A percentile compares a stretch with the other conserved stretches of the same genome.
Evolutionary conservation across 768 basidiomycete species (phyloP).

Genomic region (Flagelloscypha sp.): DNA sequence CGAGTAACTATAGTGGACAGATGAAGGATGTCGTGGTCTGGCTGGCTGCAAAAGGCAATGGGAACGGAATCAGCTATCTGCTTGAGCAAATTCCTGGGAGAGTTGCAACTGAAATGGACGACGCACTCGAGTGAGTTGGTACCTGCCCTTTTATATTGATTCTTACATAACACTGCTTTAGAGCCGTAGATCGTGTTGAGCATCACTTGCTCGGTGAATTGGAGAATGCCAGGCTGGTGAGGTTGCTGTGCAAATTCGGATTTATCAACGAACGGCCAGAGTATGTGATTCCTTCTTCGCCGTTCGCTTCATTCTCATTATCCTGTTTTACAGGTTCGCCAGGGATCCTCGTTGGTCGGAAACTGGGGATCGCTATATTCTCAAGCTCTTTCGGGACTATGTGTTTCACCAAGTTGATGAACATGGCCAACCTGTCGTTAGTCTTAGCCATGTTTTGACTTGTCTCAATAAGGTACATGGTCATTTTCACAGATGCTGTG

Average conservation of each 20-base stretch:
- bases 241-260: slow-evolving; percentile 87
- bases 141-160: not conserved
- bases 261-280: slow-evolving; percentile 99
- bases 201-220: slow-evolving; percentile 79
- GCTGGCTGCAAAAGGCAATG: not conserved
- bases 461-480: slow-evolving; percentile 83
- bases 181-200: slow-evolving; percentile 77
- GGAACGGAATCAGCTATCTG: slow-evolving; percentile 68
- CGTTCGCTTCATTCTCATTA: not conserved
- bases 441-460: slow-evolving; percentile 82
- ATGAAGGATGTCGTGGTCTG: slow-evolving; percentile 60
- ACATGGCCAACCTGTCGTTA: slow-evolving; percentile 79
- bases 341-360: slow-evolving; percentile 96
- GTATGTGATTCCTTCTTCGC: slow-evolving; percentile 40
- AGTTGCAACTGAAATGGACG: slow-evolving; percentile 75
- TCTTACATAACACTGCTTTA: slow-evolving; percentile 20
- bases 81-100: slow-evolving; percentile 72
- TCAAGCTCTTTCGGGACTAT: slow-evolving; percentile 96
- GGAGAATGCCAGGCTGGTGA: slow-evolving; percentile 87
- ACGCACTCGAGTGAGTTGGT: slow-evolving; percentile 59
- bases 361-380: slow-evolving; percentile 94
- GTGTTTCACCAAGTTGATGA: slow-evolving; percentile 98
- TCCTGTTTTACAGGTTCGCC: slow-evolving; percentile 61
- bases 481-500: not conserved
- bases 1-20: slow-evolving; percentile 69